Conservation (phyloP, 208 protist species). For the Trypanosomatidae sp. region DNA sequence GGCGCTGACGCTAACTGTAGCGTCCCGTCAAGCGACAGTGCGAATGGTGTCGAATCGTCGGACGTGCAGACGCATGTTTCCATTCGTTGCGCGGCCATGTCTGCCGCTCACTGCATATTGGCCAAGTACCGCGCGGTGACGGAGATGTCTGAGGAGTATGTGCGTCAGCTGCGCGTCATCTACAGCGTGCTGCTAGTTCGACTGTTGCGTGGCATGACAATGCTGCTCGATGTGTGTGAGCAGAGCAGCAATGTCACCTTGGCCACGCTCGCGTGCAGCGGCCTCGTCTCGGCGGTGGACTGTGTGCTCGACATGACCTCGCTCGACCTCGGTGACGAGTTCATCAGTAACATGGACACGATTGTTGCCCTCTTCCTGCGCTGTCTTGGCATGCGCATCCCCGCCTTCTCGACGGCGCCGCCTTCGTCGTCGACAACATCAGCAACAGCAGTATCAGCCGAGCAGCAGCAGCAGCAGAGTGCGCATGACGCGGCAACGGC, state of each 20-base stretch:
- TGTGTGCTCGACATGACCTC: conserved; percentile 69
- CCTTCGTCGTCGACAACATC: too few relatives aligned
- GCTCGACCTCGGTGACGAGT: conserved; percentile 92
- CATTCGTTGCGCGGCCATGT: conserved; percentile 47
- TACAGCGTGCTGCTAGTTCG: conserved; percentile 27
- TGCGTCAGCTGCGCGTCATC: conserved; percentile 48
- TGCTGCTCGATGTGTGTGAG: conserved; percentile 7
- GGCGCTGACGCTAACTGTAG: neutral
- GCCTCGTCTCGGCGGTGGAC: conserved; percentile 45
- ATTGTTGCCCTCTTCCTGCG: conserved; percentile 50
- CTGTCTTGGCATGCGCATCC: conserved; percentile 35
- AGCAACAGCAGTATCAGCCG: too few relatives aligned
- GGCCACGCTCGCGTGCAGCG: conserved; percentile 15
- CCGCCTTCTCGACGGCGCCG: conserved; percentile 7
- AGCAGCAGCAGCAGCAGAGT: too few relatives aligned
- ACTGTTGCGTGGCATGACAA: conserved; percentile 11
- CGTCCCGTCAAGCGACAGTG: conserved; percentile 7
- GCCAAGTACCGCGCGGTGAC: conserved; percentile 64
- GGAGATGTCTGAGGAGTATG: conserved; percentile 39
- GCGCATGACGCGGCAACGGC: too few relatives aligned
- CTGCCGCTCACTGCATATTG: conserved; percentile 84
- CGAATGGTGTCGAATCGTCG: too few relatives aligned
- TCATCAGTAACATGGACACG: conserved; percentile 72
- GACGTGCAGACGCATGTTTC: too few relatives aligned
- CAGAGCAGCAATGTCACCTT: conserved; percentile 7